A percentile compares a stretch with the other conserved stretches of the same genome.
These are phyloP conservation scores for Quercus gilva DNA, from an alignment of 306 rosid genomes.

Conservation along the genomic window DNA sequence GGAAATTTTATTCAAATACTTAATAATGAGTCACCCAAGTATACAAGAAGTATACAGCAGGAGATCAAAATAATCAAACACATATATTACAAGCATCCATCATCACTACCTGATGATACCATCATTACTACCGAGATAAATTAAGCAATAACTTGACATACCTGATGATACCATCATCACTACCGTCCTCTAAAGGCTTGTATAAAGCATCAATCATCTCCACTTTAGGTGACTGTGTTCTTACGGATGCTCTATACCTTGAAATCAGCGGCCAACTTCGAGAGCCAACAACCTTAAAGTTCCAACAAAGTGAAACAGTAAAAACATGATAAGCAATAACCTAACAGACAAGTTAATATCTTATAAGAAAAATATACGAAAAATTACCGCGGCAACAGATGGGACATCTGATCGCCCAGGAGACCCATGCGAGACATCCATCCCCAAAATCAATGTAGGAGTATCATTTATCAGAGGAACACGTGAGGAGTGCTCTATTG, in stretches of 20 bases:
- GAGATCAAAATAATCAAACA: too few relatives aligned
- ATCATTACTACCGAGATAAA: too few relatives aligned
- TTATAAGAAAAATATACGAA: not conserved
- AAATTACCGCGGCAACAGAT: slow-evolving; percentile 81
- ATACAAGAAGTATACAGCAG: too few relatives aligned
- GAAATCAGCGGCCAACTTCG: slow-evolving; percentile 84
- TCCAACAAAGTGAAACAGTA: slow-evolving; percentile 23
- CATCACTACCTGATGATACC: too few relatives aligned
- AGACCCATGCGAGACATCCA: slow-evolving; percentile 90
- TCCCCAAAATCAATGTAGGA: slow-evolving; percentile 90
- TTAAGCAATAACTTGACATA: slow-evolving; percentile 14
- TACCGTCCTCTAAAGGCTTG: slow-evolving; percentile 69
- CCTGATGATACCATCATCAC: slow-evolving; percentile 92
- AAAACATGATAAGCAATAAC: not conserved
- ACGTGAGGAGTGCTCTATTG: slow-evolving; percentile 64
- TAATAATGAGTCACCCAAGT: too few relatives aligned
- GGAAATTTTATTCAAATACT: too few relatives aligned
- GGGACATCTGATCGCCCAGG: slow-evolving; percentile 70
- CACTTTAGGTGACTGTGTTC: slow-evolving; percentile 74
- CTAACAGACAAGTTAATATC: slow-evolving; percentile 16
- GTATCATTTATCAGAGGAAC: slow-evolving; percentile 70
- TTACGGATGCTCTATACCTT: slow-evolving; percentile 81
- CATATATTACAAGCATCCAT: too few relatives aligned
- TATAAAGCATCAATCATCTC: slow-evolving; percentile 90
- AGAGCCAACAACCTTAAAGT: slow-evolving; percentile 84